A percentile compares a stretch with the other conserved stretches of the same genome.
phyloP scores from a whole-genome alignment of 805 yeast species.

The Wickerhamomyces subpelliculosus region DNA sequence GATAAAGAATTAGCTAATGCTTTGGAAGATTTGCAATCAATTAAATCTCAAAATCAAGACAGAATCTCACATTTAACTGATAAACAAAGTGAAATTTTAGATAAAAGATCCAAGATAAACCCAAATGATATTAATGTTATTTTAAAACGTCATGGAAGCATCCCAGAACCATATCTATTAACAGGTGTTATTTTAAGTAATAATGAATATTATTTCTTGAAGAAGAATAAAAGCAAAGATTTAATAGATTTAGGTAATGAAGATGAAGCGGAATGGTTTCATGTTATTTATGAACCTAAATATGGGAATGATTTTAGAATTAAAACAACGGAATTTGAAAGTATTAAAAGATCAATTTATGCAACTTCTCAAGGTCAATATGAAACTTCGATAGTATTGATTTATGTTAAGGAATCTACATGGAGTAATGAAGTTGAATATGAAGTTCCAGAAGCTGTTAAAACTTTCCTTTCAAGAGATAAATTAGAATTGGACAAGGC shows the following conservation, averaged over 20 bases:
- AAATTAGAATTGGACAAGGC: slow-evolving; percentile 13
- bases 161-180: slow-evolving; percentile 31
- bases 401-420: slow-evolving; percentile 26
- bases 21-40: slow-evolving; percentile 14
- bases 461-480: slow-evolving; percentile 26
- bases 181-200: slow-evolving; percentile 30
- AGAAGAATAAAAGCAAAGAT: slow-evolving; percentile 10
- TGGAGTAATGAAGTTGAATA: slow-evolving; percentile 8
- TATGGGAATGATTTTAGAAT: slow-evolving; percentile 19
- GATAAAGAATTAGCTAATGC: slow-evolving; percentile 8
- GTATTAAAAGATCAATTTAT: slow-evolving; percentile 16
- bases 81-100: slow-evolving; percentile 6
- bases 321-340: slow-evolving; percentile 17
- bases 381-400: slow-evolving; percentile 25
- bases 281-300: slow-evolving; percentile 22
- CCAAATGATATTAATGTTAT: slow-evolving; percentile 22
- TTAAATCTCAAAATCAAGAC: slow-evolving; percentile 9
- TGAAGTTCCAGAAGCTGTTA: slow-evolving; percentile 19
- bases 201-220: slow-evolving; percentile 24
- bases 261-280: slow-evolving; percentile 26
- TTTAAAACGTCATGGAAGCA: slow-evolving; percentile 13
- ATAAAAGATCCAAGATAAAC: slow-evolving; percentile 12
- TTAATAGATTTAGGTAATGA: background rate
- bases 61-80: slow-evolving; percentile 3
- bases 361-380: slow-evolving; percentile 16